A percentile compares a stretch with the other conserved stretches of the same genome.
phyloP scores from a whole-genome alignment of 2,329 filamentous ascomycete genomes.

The Nemania sp. region DNA sequence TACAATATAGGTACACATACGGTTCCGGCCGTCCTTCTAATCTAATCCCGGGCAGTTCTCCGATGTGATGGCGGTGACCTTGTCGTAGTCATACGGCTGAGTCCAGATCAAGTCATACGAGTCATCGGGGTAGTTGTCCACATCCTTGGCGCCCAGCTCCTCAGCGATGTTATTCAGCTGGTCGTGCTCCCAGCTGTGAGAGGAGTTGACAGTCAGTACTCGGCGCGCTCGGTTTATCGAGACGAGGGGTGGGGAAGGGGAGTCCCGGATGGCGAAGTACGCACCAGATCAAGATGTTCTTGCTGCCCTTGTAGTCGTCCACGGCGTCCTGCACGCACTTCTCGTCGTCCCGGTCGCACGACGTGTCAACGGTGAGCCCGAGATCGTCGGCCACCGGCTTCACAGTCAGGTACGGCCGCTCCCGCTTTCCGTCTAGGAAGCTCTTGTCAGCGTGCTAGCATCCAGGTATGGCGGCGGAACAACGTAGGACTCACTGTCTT shows the following conservation, averaged over 20 bases:
- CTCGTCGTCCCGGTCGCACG: constrained; percentile 59
- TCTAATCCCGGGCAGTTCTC: constrained; percentile 62
- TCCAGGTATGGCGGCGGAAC: not conserved
- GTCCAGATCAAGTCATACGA: constrained; percentile 63
- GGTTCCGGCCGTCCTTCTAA: constrained; percentile 2
- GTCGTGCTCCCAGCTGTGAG: constrained; percentile 60
- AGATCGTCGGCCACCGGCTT: constrained; percentile 59
- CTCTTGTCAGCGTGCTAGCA: not conserved
- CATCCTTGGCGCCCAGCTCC: constrained; percentile 54
- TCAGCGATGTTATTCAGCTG: constrained; percentile 54
- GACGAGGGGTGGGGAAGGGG: not conserved
- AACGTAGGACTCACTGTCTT: constrained; percentile 44
- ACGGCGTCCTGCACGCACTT: constrained; percentile 59
- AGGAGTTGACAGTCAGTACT: not conserved
- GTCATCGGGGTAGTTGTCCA: constrained; percentile 55
- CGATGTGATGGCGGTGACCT: constrained; percentile 50
- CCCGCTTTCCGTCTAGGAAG: constrained; percentile 51
- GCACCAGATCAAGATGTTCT: constrained; percentile 63
- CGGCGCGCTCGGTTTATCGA: not conserved
- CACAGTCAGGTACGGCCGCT: constrained; percentile 62
- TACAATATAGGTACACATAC: not conserved
- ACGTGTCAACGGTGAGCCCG: constrained; percentile 57
- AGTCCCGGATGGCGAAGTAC: constrained; percentile 15
- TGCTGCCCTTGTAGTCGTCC: constrained; percentile 50
- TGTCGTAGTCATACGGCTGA: constrained; percentile 53